Conservation (phyloP, 805 yeast genomes). For the Saccharomycopsis lassenensis region DNA sequence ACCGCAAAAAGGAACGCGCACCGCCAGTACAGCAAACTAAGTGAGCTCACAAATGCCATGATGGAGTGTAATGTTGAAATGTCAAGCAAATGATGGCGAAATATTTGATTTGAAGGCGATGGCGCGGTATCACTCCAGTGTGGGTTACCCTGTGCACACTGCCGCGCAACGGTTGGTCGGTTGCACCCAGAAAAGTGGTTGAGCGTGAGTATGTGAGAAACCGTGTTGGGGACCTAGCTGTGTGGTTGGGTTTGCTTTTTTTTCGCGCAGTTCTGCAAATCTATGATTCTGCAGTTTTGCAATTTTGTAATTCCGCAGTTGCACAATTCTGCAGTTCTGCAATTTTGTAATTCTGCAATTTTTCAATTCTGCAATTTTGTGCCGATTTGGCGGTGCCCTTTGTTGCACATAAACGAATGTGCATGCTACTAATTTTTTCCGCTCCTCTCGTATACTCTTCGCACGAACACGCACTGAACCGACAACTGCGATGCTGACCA, state of each 20-base stretch:
- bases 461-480: too few relatives aligned
- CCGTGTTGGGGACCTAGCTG: too few relatives aligned
- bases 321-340: too few relatives aligned
- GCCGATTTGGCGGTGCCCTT: not conserved
- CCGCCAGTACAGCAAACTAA: constrained; percentile 14
- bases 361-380: not conserved
- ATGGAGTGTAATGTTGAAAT: not conserved
- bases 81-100: not conserved
- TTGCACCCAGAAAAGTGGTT: not conserved
- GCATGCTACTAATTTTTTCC: too few relatives aligned
- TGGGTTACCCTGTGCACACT: not conserved
- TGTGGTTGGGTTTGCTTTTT: not conserved
- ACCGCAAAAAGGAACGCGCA: constrained; percentile 13
- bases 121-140: not conserved
- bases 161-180: not conserved
- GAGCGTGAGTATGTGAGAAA: too few relatives aligned
- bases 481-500: too few relatives aligned
- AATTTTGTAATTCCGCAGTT: too few relatives aligned
- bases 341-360: too few relatives aligned
- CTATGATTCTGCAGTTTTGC: too few relatives aligned
- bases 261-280: too few relatives aligned
- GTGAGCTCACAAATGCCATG: constrained; percentile 15
- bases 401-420: not conserved
- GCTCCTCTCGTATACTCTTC: too few relatives aligned
- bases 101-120: too few relatives aligned